Evolutionary conservation across 1,284 basidiomycete species (phyloP).

Genomic region (Meira nashicola): DNA sequence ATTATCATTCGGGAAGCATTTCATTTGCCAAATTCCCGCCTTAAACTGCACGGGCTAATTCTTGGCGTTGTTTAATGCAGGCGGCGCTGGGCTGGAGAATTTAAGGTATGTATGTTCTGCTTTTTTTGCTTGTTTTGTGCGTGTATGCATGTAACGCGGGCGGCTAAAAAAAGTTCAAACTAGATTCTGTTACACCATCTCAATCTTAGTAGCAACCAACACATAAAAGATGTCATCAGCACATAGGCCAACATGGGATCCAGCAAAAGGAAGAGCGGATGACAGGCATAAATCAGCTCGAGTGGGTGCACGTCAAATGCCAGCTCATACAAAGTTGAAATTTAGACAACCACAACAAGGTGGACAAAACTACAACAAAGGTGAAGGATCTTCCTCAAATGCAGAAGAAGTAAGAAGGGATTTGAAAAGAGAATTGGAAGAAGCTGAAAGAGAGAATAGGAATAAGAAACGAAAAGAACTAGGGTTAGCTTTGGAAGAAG

Average conservation of each 20-base stretch:
- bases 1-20: too few species aligned
- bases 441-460: conserved; percentile 29
- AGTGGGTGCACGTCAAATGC: conserved; percentile 18
- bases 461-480: conserved; percentile 21
- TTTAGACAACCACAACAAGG: conserved; percentile 35
- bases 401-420: conserved; percentile 21
- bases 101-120: too few species aligned
- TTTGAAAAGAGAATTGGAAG: conserved; percentile 38
- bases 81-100: too few species aligned
- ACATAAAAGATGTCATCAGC: conserved; percentile 36
- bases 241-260: conserved; percentile 48
- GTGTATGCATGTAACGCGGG: too few species aligned
- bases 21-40: too few species aligned
- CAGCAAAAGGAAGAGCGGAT: conserved; percentile 37
- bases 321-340: conserved; percentile 47
- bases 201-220: not conserved
- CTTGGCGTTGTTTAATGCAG: too few species aligned
- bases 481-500: conserved; percentile 20
- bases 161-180: too few species aligned
- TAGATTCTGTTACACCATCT: too few species aligned
- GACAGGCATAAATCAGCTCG: conserved; percentile 26
- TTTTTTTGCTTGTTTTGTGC: too few species aligned
- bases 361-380: conserved; percentile 7
- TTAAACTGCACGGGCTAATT: too few species aligned
- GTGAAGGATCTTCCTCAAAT: not conserved